Evolutionary conservation across 2,329 filamentous ascomycete species (phyloP).

Genomic region (Lachnellula occidentalis): DNA sequence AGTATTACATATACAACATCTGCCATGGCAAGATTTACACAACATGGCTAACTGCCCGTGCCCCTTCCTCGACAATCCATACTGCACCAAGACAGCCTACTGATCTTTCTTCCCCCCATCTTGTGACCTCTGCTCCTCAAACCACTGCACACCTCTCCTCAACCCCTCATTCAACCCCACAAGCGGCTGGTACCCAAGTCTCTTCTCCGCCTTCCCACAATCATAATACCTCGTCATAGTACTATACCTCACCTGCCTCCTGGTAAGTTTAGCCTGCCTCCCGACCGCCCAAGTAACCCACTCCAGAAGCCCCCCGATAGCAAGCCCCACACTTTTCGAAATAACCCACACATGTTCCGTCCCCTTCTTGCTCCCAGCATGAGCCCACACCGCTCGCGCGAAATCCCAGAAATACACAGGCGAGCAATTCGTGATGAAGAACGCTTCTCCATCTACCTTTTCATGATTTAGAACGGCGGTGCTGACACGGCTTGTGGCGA

Average conservation of each 20-base stretch:
- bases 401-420: conserved; percentile 93
- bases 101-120: conserved; percentile 28
- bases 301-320: conserved; percentile 50
- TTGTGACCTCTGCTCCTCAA: conserved; percentile 19
- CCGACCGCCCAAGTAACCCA: conserved; percentile 43
- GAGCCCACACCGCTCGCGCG: conserved; percentile 69
- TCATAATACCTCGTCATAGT: conserved; percentile 75
- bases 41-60: too few relatives aligned
- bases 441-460: conserved; percentile 75
- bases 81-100: conserved; percentile 4
- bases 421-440: conserved; percentile 85
- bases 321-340: conserved; percentile 44
- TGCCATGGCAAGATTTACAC: too few relatives aligned
- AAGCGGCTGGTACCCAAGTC: conserved; percentile 65
- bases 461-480: conserved; percentile 65
- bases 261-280: conserved; percentile 48
- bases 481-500: conserved; percentile 27
- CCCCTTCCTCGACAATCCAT: too few relatives aligned
- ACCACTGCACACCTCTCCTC: conserved; percentile 23
- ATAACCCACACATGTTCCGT: conserved; percentile 52
- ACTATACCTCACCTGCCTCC: conserved; percentile 49
- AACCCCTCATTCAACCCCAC: conserved; percentile 62
- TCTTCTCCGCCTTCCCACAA: conserved; percentile 66
- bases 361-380: conserved; percentile 48
- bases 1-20: neutral